A percentile compares a stretch with the other conserved stretches of the same genome.
These are phyloP conservation scores for Arachis hypogaea DNA, from an alignment of 306 rosid species.

Conservation along the genomic window DNA sequence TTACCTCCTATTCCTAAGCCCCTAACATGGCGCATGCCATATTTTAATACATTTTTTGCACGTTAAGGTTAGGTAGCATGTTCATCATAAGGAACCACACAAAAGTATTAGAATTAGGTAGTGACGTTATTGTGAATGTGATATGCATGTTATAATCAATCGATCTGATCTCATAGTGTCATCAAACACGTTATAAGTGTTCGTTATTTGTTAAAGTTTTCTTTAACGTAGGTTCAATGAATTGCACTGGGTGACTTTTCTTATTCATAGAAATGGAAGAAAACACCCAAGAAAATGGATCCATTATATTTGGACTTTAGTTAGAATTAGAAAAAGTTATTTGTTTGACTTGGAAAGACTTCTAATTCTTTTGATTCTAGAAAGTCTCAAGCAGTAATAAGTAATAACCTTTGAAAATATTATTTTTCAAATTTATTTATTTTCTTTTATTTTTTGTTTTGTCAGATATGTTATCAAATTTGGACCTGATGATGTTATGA, in stretches of 20 bases:
- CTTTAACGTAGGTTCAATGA: not conserved
- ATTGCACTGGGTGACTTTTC: not conserved
- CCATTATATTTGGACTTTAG: too few relatives aligned
- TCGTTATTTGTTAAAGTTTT: too few relatives aligned
- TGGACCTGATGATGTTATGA: too few relatives aligned
- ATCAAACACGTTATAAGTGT: not conserved
- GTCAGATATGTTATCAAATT: too few relatives aligned
- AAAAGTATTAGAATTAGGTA: not conserved
- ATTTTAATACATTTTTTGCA: not conserved
- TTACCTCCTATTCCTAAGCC: not conserved
- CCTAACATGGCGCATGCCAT: not conserved
- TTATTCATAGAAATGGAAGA: not conserved
- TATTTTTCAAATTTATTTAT: too few relatives aligned
- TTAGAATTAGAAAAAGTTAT: too few relatives aligned
- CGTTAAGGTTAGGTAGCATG: not conserved
- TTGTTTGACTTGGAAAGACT: too few relatives aligned
- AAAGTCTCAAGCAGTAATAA: too few relatives aligned
- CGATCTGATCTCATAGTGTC: not conserved
- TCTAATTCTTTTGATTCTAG: too few relatives aligned
- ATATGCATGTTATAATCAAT: not conserved
- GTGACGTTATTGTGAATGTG: not conserved
- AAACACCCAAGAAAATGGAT: too few relatives aligned
- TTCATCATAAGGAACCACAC: not conserved
- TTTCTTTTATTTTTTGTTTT: too few relatives aligned
- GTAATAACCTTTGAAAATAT: too few relatives aligned